Conservation (phyloP, 1,284 basidiomycete species). For the Rhodotorula sp. region DNA sequence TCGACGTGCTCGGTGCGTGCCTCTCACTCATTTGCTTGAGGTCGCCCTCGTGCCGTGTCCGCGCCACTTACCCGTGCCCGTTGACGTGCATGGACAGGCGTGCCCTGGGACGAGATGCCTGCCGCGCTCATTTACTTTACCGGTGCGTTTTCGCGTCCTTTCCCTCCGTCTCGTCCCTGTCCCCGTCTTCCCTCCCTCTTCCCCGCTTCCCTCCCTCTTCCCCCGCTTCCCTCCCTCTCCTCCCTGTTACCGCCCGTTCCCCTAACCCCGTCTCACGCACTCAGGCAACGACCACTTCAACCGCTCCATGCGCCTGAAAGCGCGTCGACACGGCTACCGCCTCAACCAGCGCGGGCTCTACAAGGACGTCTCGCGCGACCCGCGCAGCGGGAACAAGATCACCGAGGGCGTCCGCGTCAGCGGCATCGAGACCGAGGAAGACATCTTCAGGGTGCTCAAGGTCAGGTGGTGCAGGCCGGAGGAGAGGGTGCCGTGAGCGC, state of each 20-base stretch:
- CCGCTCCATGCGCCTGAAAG: conserved; percentile 79
- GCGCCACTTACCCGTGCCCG: neutral
- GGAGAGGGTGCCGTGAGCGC: neutral
- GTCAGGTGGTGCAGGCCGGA: conserved; percentile 6
- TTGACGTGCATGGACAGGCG: neutral
- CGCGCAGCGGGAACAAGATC: conserved; percentile 55
- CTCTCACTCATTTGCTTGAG: too few species aligned
- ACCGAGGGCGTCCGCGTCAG: conserved; percentile 60
- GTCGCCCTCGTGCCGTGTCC: too few species aligned
- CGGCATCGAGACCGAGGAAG: conserved; percentile 66
- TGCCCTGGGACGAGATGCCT: conserved; percentile 71
- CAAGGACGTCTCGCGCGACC: conserved; percentile 56
- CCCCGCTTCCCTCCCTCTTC: neutral
- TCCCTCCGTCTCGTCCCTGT: too few species aligned
- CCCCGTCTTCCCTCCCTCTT: neutral
- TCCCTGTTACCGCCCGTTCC: neutral
- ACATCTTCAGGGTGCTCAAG: conserved; percentile 74
- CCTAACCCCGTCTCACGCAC: neutral
- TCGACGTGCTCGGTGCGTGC: conserved; percentile 59
- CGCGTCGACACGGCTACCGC: conserved; percentile 74
- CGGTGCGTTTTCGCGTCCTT: conserved; percentile 49
- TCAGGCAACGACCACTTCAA: conserved; percentile 66
- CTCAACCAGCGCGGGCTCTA: conserved; percentile 83
- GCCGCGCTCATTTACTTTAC: conserved; percentile 81
- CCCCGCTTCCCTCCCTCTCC: neutral